A percentile compares a stretch with the other conserved stretches of the same genome.
Evolutionary conservation across 371 early-diverging fungal species (phyloP).

Genomic region (Lichtheimia ornata): DNA sequence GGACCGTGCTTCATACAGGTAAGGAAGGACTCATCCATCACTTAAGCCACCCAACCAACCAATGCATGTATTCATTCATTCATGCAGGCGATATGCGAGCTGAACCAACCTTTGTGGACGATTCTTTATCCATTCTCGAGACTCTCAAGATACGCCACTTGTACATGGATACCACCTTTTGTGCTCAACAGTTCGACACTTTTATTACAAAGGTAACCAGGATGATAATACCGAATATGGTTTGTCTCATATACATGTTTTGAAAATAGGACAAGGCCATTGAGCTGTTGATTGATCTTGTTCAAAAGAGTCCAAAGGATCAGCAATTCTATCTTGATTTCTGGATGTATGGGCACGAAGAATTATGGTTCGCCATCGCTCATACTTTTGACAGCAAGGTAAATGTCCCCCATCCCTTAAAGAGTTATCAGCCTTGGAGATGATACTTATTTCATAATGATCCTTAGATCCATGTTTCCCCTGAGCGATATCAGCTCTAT

Average conservation of each 20-base stretch:
- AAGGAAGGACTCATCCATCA: neutral
- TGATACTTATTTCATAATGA: neutral
- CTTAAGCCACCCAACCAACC: too few relatives aligned
- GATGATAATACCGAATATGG: neutral
- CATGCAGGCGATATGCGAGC: slow-evolving; percentile 32
- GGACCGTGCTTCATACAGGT: slow-evolving; percentile 43
- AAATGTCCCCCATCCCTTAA: too few relatives aligned
- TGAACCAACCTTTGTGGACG: slow-evolving; percentile 29
- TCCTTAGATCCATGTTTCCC: slow-evolving; percentile 31
- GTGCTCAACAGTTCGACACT: slow-evolving; percentile 22
- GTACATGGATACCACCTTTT: slow-evolving; percentile 48
- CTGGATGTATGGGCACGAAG: slow-evolving; percentile 51
- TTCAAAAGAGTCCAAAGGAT: slow-evolving; percentile 21
- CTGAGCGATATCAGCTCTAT: slow-evolving; percentile 32
- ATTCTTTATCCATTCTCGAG: slow-evolving; percentile 14
- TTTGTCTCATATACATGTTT: neutral
- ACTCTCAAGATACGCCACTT: slow-evolving; percentile 29
- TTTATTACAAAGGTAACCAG: slow-evolving; percentile 32
- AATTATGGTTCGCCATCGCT: slow-evolving; percentile 37
- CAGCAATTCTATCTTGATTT: slow-evolving; percentile 44
- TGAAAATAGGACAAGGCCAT: slow-evolving; percentile 21
- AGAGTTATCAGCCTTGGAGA: too few relatives aligned
- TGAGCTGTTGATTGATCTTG: slow-evolving; percentile 24
- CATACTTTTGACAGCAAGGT: too few relatives aligned
- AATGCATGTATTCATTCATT: neutral